Base-by-base conservation (phyloP, 1,139 yeast species). In the Candida glucosophila region DNA sequence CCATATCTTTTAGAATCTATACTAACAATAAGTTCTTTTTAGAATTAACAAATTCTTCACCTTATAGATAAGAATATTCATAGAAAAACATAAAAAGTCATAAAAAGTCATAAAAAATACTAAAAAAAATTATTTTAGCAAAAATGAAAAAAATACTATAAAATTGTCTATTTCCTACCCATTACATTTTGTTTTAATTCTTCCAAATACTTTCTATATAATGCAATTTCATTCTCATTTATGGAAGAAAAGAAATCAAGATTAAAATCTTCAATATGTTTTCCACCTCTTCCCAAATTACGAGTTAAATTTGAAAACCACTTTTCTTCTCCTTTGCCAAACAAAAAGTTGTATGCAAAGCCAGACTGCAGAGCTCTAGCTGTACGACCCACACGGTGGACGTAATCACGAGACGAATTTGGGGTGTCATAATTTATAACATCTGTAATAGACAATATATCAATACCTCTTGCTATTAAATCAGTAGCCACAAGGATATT, bases 341-440 rank as follows among this genome's bases (percentile, higher is more conserved):
- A 66, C 13, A 77, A 63, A 21, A 86, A 48, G 29, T 72, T 78
- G 44, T 74, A 70, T 0, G 95, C 94, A 26, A 63, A 59, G 44
- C 99, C 99, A 0, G 40, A 26, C 25, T 77, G 70, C 29, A 80
- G 77, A 2, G 97, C 98, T 54, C 98, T 74, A 1, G 97, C 97
- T 1, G 97, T 88, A 59, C 98, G 76, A 22, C 98, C 98, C 18
- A 88, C 90, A 39, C 98, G 69, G 51, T 90, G 99, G 17, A 90
- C 83, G 41, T 90, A 92, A 43, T 90, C 98, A 37, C 92, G 77
- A 1, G 90, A 70, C 0, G 95, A 81, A 23, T 76, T 69, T 6
- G 98, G 98, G 30, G 86, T 56, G 43, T 92, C 98, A 48, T 90
- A 90, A 50, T 90, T 92, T 28, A 90, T 55, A 9, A 90, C 96